Evolutionary conservation across 768 basidiomycete species (phyloP).

Genomic region (Dacryopinax primogenitus): DNA sequence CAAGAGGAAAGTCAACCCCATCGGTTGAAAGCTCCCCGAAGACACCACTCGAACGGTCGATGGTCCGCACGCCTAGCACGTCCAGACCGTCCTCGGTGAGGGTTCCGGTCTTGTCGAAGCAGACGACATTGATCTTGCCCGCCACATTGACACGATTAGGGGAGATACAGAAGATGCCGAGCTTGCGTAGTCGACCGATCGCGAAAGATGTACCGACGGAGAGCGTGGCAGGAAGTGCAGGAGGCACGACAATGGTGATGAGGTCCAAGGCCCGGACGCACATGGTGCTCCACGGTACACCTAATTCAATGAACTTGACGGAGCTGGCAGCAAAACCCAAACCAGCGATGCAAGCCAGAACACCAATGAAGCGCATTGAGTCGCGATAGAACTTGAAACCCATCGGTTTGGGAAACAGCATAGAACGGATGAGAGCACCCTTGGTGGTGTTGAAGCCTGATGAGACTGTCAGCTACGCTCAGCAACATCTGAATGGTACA

Average conservation of each 20-base stretch:
- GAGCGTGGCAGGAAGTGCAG: slow-evolving; percentile 89
- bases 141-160: slow-evolving; percentile 90
- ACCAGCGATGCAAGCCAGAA: slow-evolving; percentile 81
- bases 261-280: slow-evolving; percentile 83
- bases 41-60: slow-evolving; percentile 58
- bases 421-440: slow-evolving; percentile 86
- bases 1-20: slow-evolving; percentile 64
- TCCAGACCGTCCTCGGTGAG: slow-evolving; percentile 96
- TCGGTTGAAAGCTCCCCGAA: slow-evolving; percentile 88
- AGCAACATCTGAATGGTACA: slow-evolving; percentile 13
- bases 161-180: slow-evolving; percentile 89
- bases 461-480: slow-evolving; percentile 19
- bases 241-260: slow-evolving; percentile 94
- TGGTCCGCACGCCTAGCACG: slow-evolving; percentile 80
- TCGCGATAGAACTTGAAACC: slow-evolving; percentile 98
- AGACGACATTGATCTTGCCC: slow-evolving; percentile 92
- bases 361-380: slow-evolving; percentile 78
- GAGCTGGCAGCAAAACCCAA: slow-evolving; percentile 86
- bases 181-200: slow-evolving; percentile 70
- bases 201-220: slow-evolving; percentile 97
- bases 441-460: slow-evolving; percentile 87
- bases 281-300: slow-evolving; percentile 84
- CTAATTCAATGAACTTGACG: slow-evolving; percentile 79
- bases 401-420: slow-evolving; percentile 97
- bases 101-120: slow-evolving; percentile 98